Base-by-base conservation (phyloP, 805 yeast species). In the Nakazawaea wyomingensis region DNA sequence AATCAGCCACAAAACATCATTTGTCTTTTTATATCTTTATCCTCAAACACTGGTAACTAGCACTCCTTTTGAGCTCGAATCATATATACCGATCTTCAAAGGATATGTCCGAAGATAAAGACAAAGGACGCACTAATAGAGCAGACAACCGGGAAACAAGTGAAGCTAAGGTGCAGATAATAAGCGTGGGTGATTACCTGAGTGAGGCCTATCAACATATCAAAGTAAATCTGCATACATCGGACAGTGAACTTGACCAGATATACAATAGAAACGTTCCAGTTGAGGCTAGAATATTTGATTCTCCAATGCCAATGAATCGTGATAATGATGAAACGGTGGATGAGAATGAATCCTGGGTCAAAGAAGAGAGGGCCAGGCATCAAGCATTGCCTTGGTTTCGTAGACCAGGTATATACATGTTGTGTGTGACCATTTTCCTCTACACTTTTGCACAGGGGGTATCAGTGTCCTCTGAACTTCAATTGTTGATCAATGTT, bases 341-440 rank as follows among this genome's bases (percentile, higher is more conserved):
- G 19, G 10, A 9, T 16, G 35, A 38, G 16, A 36, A 39, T 24
- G 43, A 39, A 20, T 13, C 9, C 3, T 32, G 43, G 37, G 7
- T 39, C 2, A n/a, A 4, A 21, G 17, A 39, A n/a, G 43, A 39
- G 22, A 6, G 43, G 26, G 14, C 11, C 16, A 31, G 37, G 11
- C 37, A 33, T n/a, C 5, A 62, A 46, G 45, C 62, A 3, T 43
- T 75, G 22, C 66, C 67, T 16, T 81, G 86, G 84, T 60, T 71
- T 42, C 64, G 64, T 22, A 64, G 82, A 34, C 90, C 90, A 0
- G 71, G 82, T 3, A 60, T 78, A 7, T 50, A 61, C n/a, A 65
- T 76, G 61, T 54, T 82, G 10, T 67, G 79, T 20, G 30, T 64
- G 2, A 56, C 69, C 1, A 34, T 72, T 2, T 67, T 77, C 30